Conservation (phyloP, 106 monocot genomes). For the Allium fistulosum region DNA sequence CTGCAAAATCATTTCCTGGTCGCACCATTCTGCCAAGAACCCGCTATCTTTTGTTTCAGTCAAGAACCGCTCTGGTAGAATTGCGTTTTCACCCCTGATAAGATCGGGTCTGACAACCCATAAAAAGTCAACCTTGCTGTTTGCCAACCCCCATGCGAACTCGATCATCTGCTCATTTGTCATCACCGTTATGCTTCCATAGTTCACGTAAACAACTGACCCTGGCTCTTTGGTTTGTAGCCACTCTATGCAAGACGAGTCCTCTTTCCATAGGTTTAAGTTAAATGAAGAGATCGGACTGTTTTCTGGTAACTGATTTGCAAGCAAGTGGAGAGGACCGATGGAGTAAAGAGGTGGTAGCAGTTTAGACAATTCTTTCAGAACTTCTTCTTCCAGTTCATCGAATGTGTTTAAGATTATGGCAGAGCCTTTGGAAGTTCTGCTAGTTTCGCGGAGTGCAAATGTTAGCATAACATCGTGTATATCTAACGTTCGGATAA, state of each 20-base stretch:
- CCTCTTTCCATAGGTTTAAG: conserved; percentile 9
- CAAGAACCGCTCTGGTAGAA: conserved; percentile 14
- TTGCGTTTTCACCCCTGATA: conserved; percentile 12
- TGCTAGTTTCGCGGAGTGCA: conserved; percentile 3
- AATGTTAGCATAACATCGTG: conserved; percentile 35
- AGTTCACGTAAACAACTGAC: conserved; percentile 14
- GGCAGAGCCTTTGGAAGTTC: conserved; percentile 4
- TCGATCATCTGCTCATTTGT: conserved; percentile 16
- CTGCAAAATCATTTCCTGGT: conserved; percentile 29
- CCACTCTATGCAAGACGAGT: not conserved
- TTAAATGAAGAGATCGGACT: conserved; percentile 4
- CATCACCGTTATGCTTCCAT: conserved; percentile 18
- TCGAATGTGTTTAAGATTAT: conserved; percentile 22
- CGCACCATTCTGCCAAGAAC: conserved; percentile 30
- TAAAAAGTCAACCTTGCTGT: conserved; percentile 10
- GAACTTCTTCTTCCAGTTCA: conserved; percentile 5
- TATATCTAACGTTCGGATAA: conserved; percentile 43
- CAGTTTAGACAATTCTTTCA: conserved; percentile 8
- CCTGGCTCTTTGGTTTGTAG: not conserved
- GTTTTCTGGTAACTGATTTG: not conserved
- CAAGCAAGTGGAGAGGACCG: conserved; percentile 15
- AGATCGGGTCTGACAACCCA: conserved; percentile 43
- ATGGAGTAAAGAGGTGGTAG: conserved; percentile 21
- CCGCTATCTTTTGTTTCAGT: conserved; percentile 17
- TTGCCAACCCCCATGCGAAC: conserved; percentile 38